phyloP scores from a whole-genome alignment of 1,284 basidiomycete genomes.

The Cryptococcus wingfieldii region DNA sequence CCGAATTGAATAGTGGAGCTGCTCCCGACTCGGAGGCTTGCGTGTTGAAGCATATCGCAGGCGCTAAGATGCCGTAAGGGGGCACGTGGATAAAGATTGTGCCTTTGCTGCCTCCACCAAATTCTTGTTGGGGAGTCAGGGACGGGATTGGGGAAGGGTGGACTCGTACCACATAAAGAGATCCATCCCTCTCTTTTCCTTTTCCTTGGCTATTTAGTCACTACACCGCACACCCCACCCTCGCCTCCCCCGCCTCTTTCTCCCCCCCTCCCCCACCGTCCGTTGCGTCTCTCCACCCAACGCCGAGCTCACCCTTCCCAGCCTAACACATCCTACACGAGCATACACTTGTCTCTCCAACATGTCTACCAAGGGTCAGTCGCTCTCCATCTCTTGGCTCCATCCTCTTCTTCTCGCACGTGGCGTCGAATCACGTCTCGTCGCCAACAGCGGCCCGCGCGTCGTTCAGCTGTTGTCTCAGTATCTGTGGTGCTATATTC shows the following conservation, averaged over 20 bases:
- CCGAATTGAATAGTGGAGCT: too few relatives aligned
- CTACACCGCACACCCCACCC: background rate
- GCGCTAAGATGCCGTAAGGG: too few relatives aligned
- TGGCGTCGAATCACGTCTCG: background rate
- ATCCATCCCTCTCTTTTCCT: background rate
- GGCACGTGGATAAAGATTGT: too few relatives aligned
- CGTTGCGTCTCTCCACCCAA: background rate
- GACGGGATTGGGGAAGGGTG: background rate
- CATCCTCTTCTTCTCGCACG: background rate
- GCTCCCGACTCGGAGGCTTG: too few relatives aligned
- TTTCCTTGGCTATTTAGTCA: background rate
- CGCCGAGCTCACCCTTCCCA: background rate
- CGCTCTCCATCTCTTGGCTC: background rate
- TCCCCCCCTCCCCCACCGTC: background rate
- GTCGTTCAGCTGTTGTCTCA: too few relatives aligned
- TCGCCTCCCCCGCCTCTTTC: background rate
- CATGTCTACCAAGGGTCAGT: constrained; percentile 51
- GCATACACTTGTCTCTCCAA: constrained; percentile 13
- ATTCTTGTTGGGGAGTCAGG: background rate
- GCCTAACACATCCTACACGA: background rate
- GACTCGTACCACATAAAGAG: background rate
- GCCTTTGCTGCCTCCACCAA: too few relatives aligned
- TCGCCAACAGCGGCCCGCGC: too few relatives aligned
- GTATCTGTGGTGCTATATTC: too few relatives aligned
- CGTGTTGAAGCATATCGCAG: too few relatives aligned